Conservation (phyloP, 1,284 basidiomycete species). For the Moesziomyces globuligerus region DNA sequence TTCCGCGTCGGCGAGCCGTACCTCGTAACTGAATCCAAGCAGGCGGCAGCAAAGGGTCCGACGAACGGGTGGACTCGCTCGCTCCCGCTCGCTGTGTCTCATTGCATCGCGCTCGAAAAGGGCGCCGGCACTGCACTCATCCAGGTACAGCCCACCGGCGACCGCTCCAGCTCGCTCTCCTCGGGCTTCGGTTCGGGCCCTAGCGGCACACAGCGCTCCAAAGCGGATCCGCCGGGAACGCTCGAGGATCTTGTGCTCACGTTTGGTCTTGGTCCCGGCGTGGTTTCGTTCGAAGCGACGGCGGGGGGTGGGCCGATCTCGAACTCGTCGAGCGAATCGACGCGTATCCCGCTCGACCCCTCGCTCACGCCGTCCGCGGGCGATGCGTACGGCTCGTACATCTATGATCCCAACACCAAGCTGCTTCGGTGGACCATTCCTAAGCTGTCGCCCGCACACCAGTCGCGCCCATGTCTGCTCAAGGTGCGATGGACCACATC, state of each 20-base stretch:
- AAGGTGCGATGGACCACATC: conserved; percentile 42
- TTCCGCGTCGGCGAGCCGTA: conserved; percentile 68
- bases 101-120: conserved; percentile 26
- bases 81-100: conserved; percentile 11
- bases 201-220: neutral
- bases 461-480: conserved; percentile 24
- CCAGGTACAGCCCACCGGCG: conserved; percentile 20
- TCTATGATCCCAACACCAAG: conserved; percentile 51
- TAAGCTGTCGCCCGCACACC: conserved; percentile 10
- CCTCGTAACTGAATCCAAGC: conserved; percentile 2
- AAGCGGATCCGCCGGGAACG: conserved; percentile 12
- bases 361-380: conserved; percentile 10
- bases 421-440: conserved; percentile 49
- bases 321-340: conserved; percentile 2
- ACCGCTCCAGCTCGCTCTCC: conserved; percentile 4
- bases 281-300: conserved; percentile 51
- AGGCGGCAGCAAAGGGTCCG: conserved; percentile 10
- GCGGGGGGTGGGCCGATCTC: conserved; percentile 25
- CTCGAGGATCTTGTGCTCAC: conserved; percentile 52
- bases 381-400: conserved; percentile 38
- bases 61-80: conserved; percentile 33
- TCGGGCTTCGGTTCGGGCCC: neutral
- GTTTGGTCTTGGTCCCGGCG: conserved; percentile 48
- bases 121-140: conserved; percentile 21
- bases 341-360: neutral